phyloP scores from a whole-genome alignment of 257 asterid species.

The Nicotiana obtusifolia region DNA sequence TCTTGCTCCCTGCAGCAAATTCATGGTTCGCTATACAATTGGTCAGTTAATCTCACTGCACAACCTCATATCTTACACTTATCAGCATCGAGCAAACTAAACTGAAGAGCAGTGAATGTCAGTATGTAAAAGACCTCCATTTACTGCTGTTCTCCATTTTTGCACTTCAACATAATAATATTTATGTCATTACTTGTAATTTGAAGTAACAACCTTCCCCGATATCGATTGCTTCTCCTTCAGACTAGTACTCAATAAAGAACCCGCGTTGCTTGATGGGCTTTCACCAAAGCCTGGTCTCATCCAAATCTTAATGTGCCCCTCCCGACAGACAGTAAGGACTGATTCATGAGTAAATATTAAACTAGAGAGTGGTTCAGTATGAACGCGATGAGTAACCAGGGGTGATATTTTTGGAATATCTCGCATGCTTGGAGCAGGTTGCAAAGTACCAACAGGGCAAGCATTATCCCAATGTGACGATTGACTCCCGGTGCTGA shows the following conservation, averaged over 20 bases:
- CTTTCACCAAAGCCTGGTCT: constrained; percentile 65
- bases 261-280: constrained; percentile 54
- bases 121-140: constrained; percentile 2
- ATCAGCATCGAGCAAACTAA: constrained; percentile 21
- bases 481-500: constrained; percentile 82
- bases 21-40: constrained; percentile 52
- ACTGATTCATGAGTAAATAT: constrained; percentile 75
- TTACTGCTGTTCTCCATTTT: background rate
- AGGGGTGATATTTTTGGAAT: constrained; percentile 85
- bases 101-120: constrained; percentile 15
- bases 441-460: constrained; percentile 71
- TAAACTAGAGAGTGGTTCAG: constrained; percentile 92
- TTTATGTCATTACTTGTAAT: constrained; percentile 45
- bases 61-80: constrained; percentile 24
- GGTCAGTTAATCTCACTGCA: constrained; percentile 46
- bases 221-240: constrained; percentile 47
- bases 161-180: background rate
- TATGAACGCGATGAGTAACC: constrained; percentile 85
- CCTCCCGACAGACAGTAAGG: constrained; percentile 82
- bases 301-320: constrained; percentile 87
- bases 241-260: constrained; percentile 39
- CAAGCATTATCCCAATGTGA: constrained; percentile 84
- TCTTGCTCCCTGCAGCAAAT: constrained; percentile 31
- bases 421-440: constrained; percentile 84
- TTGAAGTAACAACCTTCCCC: constrained; percentile 43